Percentiles rank a stretch among this genome's conserved stretches.
Evolutionary conservation across 768 basidiomycete genomes (phyloP).

Genomic region (Leccinum boreale): DNA sequence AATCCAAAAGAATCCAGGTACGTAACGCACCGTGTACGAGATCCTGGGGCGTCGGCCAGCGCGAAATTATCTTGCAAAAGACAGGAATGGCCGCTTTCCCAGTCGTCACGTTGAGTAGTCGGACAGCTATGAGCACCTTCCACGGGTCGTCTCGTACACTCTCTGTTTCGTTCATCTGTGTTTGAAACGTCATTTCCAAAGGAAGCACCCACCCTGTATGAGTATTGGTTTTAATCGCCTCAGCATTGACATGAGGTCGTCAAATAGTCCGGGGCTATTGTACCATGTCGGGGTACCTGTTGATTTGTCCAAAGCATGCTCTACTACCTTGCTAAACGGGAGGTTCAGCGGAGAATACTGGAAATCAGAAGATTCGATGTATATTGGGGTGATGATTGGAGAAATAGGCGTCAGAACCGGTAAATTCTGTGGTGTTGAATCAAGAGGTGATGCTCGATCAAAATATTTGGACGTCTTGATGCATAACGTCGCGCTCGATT

Average conservation of each 20-base stretch:
- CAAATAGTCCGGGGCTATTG: slow-evolving; percentile 4
- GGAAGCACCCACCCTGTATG: slow-evolving; percentile 24
- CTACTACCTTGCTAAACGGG: not conserved
- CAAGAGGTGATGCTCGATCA: not conserved
- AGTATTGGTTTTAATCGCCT: slow-evolving; percentile 30
- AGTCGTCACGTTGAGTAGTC: slow-evolving; percentile 67
- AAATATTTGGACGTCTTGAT: slow-evolving; percentile 25
- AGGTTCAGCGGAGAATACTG: not conserved
- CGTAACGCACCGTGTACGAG: slow-evolving; percentile 49
- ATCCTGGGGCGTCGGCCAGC: slow-evolving; percentile 56
- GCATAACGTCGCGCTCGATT: not conserved
- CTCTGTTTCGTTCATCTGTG: slow-evolving; percentile 33
- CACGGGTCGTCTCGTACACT: slow-evolving; percentile 55
- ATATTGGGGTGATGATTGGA: slow-evolving; percentile 2
- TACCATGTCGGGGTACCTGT: not conserved
- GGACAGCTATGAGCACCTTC: slow-evolving; percentile 66
- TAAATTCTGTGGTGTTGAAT: not conserved
- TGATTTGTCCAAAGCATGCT: not conserved
- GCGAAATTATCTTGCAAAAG: slow-evolving; percentile 53
- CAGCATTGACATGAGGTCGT: slow-evolving; percentile 27
- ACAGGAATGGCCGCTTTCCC: slow-evolving; percentile 63
- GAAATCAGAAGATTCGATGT: slow-evolving; percentile 4
- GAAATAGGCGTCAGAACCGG: not conserved
- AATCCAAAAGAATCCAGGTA: not conserved
- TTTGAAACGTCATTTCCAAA: not conserved